Conservation (phyloP, 2,329 filamentous ascomycete species). For the Corniculantispora saksenae region DNA sequence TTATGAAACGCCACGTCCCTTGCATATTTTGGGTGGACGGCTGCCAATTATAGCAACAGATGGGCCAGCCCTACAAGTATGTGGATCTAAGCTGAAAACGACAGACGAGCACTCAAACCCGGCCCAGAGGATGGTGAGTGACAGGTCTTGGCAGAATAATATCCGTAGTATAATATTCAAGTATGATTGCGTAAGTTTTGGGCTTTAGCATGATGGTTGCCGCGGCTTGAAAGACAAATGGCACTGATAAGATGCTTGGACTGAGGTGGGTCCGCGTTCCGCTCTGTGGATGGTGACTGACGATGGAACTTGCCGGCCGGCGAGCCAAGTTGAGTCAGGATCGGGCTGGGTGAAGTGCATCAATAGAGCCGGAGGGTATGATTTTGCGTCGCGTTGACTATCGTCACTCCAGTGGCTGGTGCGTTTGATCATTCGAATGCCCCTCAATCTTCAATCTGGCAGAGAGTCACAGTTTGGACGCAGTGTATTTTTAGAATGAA, state of each 20-base stretch:
- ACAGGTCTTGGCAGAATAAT: no score
- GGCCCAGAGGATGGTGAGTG: neutral
- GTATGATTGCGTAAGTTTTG: no score
- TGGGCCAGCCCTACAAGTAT: neutral
- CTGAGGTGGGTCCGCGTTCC: neutral
- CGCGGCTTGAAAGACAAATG: neutral
- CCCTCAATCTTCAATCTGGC: neutral
- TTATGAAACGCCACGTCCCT: constrained; percentile 3
- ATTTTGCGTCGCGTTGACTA: neutral
- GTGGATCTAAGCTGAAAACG: neutral
- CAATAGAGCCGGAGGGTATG: neutral
- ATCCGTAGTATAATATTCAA: no score
- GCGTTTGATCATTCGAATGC: neutral
- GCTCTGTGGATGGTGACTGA: neutral
- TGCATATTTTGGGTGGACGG: neutral
- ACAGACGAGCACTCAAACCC: neutral
- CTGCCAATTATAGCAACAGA: neutral
- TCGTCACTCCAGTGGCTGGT: neutral
- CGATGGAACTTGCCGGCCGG: constrained; percentile 1
- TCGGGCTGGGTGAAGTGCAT: neutral
- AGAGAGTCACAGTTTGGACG: neutral
- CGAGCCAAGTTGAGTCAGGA: neutral
- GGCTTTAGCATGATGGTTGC: neutral
- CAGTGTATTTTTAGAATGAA: neutral
- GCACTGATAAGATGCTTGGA: neutral